Evolutionary conservation across 768 basidiomycete genomes (phyloP).

Genomic region (Auriscalpium vulgare): DNA sequence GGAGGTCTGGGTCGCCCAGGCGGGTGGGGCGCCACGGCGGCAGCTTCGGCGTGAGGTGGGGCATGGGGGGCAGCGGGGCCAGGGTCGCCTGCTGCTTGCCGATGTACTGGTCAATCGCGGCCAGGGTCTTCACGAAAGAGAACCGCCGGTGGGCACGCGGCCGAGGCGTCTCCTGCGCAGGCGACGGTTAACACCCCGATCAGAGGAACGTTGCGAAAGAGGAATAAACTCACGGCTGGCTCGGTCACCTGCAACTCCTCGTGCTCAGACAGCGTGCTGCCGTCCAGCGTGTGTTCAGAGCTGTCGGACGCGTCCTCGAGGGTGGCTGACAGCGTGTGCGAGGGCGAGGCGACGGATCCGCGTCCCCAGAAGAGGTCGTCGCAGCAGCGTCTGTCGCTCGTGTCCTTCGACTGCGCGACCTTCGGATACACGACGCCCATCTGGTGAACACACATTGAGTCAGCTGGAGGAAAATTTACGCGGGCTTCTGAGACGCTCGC

Average conservation of each 20-base stretch:
- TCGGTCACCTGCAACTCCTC: too few species aligned
- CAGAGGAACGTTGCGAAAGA: too few species aligned
- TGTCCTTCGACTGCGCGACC: slow-evolving; percentile 32
- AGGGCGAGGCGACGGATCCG: slow-evolving; percentile 21
- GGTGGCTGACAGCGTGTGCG: background rate
- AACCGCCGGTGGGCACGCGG: background rate
- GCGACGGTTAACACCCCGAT: too few species aligned
- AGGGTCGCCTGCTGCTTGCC: background rate
- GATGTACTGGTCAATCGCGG: background rate
- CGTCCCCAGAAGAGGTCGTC: slow-evolving; percentile 32
- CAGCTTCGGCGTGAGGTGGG: background rate
- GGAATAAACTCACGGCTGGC: too few species aligned
- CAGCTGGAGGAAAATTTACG: background rate
- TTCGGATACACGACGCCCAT: slow-evolving; percentile 29
- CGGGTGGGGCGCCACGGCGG: background rate
- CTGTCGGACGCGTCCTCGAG: background rate
- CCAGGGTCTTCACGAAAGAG: background rate
- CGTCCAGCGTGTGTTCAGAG: background rate
- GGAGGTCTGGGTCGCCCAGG: background rate
- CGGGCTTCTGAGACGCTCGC: background rate
- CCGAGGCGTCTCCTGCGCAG: background rate
- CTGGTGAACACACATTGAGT: slow-evolving; percentile 8
- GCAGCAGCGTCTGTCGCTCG: slow-evolving; percentile 24
- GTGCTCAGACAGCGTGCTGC: background rate
- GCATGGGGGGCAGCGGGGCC: background rate